Base-by-base conservation (phyloP, 1,284 basidiomycete species). In the Xerocomus minutiporus region DNA sequence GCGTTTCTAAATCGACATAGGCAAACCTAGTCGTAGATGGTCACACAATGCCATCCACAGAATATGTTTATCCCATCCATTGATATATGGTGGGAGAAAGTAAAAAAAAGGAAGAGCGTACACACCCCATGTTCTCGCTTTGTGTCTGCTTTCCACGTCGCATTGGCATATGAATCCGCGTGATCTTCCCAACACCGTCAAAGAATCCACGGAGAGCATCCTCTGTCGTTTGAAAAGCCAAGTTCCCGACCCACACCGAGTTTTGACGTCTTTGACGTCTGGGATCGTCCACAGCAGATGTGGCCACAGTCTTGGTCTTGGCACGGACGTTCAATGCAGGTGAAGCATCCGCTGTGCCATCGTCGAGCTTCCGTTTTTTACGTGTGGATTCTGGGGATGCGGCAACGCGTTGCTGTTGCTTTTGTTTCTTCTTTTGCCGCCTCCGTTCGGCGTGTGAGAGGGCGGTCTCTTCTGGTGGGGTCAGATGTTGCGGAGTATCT, bases 181-280 rank as follows among this genome's bases (percentile, higher is more conserved):
- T 88, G 56, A 89, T 81, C 65, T 85, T 86, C 31, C 88, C 83
- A 31, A 76, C 83, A 3, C 79, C 82, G 53, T 83, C 78, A 65
- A 97, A 88, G 71, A 93, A 92, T 17, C 71, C 71, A 44, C 79
- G 77, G 29, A 98, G 72, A 8, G 83, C 74, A 13, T 88, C 84
- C 46, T 80, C 72, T 0, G 86, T 91, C 17, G 95, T 97, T 71
- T 90, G 90, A 79, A 91, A 99, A 17, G 91, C 82, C 65, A 99
- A 68, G 70, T 99, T 99, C 43, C 97, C 96, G 36, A 98, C 85
- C 92, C 96, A 99, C 35, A 99, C 78, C 3, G 91, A 93, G 63
- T 93, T 86, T 64, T 91, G 83, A 39, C 84, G 80, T 68, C 82
- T 74, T 34, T 32, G 51, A 1, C 59, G 50, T 20, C 58, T 59